Evolutionary conservation across 163 green algal genomes (phyloP).

Genomic region (Chlamydomonas reinhardtii): DNA sequence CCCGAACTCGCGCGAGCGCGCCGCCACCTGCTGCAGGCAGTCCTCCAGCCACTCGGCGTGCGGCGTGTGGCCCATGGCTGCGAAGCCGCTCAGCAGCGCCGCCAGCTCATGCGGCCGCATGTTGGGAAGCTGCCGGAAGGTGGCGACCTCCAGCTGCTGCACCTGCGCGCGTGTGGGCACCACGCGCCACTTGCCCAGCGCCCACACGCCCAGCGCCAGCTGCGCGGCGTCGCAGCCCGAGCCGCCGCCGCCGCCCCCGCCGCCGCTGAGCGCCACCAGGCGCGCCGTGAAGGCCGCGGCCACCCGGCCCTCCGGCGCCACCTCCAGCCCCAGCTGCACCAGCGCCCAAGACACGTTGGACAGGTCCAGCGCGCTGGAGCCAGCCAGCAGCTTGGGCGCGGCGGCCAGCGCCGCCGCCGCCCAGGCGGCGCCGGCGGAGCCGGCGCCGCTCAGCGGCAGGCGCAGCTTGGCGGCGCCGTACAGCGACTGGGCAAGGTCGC

Average conservation of each 20-base stretch:
- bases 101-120: constrained; percentile 41
- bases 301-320: not conserved
- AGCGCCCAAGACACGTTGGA: constrained; percentile 34
- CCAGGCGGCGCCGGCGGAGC: not conserved
- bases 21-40: constrained; percentile 13
- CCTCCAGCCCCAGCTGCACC: constrained; percentile 33
- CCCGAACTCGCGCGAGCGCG: constrained; percentile 21
- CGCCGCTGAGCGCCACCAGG: constrained; percentile 27
- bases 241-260: too few relatives aligned
- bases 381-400: constrained; percentile 6
- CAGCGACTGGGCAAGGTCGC: constrained; percentile 31
- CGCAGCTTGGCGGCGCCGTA: constrained; percentile 34
- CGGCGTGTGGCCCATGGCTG: constrained; percentile 28
- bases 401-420: not conserved
- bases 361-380: constrained; percentile 21
- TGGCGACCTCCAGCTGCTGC: constrained; percentile 34
- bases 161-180: not conserved
- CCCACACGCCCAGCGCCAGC: constrained; percentile 45
- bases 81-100: constrained; percentile 40
- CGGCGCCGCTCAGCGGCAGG: not conserved
- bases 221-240: constrained; percentile 2
- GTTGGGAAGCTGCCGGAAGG: constrained; percentile 38
- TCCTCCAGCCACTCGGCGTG: constrained; percentile 41
- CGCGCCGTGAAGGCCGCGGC: not conserved
- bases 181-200: constrained; percentile 48